phyloP scores from a whole-genome alignment of 129 eudicot genomes.

The Tagetes erecta region DNA sequence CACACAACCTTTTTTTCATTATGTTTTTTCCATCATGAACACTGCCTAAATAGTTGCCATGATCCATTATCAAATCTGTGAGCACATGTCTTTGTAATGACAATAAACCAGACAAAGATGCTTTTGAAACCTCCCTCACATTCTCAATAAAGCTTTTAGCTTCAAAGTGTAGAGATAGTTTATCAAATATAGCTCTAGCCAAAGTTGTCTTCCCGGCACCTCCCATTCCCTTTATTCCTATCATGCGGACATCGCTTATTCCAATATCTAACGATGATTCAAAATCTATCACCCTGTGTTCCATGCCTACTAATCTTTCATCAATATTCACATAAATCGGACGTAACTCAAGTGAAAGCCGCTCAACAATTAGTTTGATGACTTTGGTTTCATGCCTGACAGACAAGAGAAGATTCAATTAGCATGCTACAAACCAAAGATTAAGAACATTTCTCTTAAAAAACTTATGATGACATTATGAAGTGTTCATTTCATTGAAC shows the following conservation, averaged over 20 bases:
- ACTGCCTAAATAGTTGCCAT: not conserved
- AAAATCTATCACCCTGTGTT: slow-evolving; percentile 9
- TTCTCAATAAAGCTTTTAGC: slow-evolving; percentile 23
- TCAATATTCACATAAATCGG: not conserved
- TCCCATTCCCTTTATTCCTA: slow-evolving; percentile 28
- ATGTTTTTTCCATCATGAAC: slow-evolving; percentile 6
- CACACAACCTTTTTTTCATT: not conserved
- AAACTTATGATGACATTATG: too few relatives aligned
- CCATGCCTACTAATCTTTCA: slow-evolving; percentile 31
- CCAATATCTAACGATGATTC: slow-evolving; percentile 13
- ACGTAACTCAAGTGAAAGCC: slow-evolving; percentile 3
- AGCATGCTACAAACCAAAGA: too few relatives aligned
- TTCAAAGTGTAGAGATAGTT: not conserved
- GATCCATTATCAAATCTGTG: not conserved
- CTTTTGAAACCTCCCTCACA: slow-evolving; percentile 16
- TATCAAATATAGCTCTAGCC: slow-evolving; percentile 20
- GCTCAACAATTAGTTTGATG: slow-evolving; percentile 25
- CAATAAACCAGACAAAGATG: not conserved
- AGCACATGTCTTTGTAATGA: slow-evolving; percentile 9
- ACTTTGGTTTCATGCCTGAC: slow-evolving; percentile 35
- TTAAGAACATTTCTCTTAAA: too few relatives aligned
- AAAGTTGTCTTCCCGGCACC: slow-evolving; percentile 8
- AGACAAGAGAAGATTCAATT: not conserved
- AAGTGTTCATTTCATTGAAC: too few relatives aligned
- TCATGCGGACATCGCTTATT: slow-evolving; percentile 19